Evolutionary conservation across 1,139 yeast genomes (phyloP).

Genomic region (Geotrichum citri-aurantii): DNA sequence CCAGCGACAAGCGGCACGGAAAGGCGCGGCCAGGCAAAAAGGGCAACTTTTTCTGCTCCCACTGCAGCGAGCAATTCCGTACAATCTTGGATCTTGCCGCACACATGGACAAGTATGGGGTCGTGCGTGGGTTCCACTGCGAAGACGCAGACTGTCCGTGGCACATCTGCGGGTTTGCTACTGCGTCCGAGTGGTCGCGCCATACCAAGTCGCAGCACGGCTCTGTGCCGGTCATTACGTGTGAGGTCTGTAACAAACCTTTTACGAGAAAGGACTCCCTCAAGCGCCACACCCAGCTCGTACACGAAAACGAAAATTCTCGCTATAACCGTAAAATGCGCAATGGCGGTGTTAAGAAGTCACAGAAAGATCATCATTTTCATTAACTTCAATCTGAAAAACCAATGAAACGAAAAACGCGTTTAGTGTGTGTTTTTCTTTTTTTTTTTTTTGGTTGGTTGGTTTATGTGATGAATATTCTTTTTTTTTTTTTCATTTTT

Average conservation of each 20-base stretch:
- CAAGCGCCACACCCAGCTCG: slow-evolving; percentile 49
- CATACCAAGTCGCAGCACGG: slow-evolving; percentile 56
- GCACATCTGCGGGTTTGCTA: slow-evolving; percentile 53
- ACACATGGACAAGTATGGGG: slow-evolving; percentile 44
- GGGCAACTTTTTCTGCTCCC: slow-evolving; percentile 49
- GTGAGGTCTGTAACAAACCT: slow-evolving; percentile 45
- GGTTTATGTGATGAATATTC: neutral
- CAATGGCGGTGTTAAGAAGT: neutral
- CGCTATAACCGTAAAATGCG: slow-evolving; percentile 13
- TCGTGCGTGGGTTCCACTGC: slow-evolving; percentile 46
- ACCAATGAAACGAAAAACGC: too few relatives aligned
- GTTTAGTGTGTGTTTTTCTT: neutral
- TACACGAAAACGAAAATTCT: slow-evolving; percentile 40
- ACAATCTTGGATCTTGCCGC: slow-evolving; percentile 41
- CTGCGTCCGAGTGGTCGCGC: slow-evolving; percentile 55
- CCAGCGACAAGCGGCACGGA: neutral
- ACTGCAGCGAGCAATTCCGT: slow-evolving; percentile 43
- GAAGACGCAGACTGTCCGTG: slow-evolving; percentile 56
- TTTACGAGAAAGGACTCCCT: slow-evolving; percentile 54
- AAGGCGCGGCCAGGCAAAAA: slow-evolving; percentile 35
- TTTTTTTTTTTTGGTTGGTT: slow-evolving; percentile 3
- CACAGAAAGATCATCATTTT: neutral
- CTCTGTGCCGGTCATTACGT: slow-evolving; percentile 30
- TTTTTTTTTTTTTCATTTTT: neutral
- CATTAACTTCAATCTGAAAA: neutral